Conservation (phyloP, 352 stramenopile species). For the Blastocystis sp. region DNA sequence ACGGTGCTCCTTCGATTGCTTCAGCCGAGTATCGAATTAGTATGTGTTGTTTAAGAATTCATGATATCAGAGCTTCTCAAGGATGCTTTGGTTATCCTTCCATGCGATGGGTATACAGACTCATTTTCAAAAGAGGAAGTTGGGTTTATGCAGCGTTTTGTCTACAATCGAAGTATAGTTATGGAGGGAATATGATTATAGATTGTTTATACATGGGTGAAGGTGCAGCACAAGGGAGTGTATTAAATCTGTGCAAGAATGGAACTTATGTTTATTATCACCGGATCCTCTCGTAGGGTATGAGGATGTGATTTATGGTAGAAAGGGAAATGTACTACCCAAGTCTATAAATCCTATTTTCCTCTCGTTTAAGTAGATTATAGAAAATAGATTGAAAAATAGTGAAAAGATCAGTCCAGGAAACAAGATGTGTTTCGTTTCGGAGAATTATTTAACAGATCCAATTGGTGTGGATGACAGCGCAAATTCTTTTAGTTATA, state of each 20-base stretch:
- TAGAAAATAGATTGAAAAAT: not conserved
- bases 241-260: not conserved
- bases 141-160: not conserved
- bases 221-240: not conserved
- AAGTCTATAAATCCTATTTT: not conserved
- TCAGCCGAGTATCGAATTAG: not conserved
- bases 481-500: not conserved
- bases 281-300: not conserved
- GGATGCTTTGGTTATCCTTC: not conserved
- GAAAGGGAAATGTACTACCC: not conserved
- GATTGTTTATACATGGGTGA: not conserved
- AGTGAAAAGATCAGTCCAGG: not conserved
- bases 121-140: not conserved
- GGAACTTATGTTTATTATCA: not conserved
- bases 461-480: not conserved
- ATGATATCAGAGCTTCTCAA: not conserved
- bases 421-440: not conserved
- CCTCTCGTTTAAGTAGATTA: not conserved
- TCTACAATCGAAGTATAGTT: not conserved
- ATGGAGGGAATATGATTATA: not conserved
- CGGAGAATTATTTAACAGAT: not conserved
- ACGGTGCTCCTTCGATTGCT: not conserved
- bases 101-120: not conserved
- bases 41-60: not conserved
- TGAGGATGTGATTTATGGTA: not conserved